Conservation (phyloP, 1,284 basidiomycete species). For the Tilletia caries region DNA sequence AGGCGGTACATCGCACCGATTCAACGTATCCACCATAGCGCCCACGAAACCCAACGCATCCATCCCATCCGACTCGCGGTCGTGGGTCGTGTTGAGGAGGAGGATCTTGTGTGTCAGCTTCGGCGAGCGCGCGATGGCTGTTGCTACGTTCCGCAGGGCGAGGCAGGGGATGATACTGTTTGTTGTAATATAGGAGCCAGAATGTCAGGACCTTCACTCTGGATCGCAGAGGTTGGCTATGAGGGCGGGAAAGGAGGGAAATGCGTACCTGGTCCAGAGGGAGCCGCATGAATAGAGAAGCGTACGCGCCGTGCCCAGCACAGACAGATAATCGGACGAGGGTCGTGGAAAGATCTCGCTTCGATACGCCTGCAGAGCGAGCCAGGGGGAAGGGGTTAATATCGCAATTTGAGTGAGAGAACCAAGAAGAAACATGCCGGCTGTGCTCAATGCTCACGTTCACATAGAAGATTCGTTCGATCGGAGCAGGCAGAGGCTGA, state of each 20-base stretch:
- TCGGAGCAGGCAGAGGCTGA: constrained; percentile 24
- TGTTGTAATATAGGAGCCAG: too few species aligned
- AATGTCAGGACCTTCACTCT: constrained; percentile 31
- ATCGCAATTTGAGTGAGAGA: too few species aligned
- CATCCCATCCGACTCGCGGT: constrained; percentile 85
- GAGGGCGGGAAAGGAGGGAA: too few species aligned
- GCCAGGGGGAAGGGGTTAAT: too few species aligned
- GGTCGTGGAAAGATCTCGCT: constrained; percentile 80
- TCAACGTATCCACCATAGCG: constrained; percentile 43
- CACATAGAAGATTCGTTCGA: constrained; percentile 71
- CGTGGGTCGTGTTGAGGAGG: constrained; percentile 79
- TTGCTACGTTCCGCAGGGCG: constrained; percentile 75
- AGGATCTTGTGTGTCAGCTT: constrained; percentile 76
- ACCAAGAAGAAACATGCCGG: too few species aligned
- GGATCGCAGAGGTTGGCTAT: background rate
- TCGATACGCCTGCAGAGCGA: constrained; percentile 33
- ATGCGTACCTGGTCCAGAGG: constrained; percentile 15
- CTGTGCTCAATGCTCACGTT: constrained; percentile 68
- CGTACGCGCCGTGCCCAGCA: constrained; percentile 65
- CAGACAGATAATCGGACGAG: constrained; percentile 73
- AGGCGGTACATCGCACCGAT: constrained; percentile 10
- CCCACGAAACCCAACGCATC: constrained; percentile 76
- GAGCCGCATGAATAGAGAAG: constrained; percentile 89
- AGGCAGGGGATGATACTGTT: constrained; percentile 81
- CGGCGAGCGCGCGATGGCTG: constrained; percentile 71